phyloP scores from a whole-genome alignment of 257 asterid genomes.

The Penstemon newberryi region DNA sequence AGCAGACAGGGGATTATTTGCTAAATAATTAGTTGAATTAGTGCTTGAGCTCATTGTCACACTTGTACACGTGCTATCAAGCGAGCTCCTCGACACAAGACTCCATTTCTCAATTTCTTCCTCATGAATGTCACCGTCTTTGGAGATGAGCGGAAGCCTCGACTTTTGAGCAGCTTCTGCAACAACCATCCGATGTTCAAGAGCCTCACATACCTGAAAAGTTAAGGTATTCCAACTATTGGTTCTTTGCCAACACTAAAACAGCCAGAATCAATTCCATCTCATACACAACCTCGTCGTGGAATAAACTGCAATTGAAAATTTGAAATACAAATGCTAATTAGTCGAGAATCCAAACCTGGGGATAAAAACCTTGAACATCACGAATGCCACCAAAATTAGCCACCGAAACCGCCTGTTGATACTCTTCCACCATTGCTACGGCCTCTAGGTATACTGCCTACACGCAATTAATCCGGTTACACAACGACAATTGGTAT shows the following conservation, averaged over 20 bases:
- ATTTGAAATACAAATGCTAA: background rate
- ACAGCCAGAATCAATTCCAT: slow-evolving; percentile 12
- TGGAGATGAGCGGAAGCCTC: slow-evolving; percentile 93
- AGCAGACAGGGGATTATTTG: slow-evolving; percentile 35
- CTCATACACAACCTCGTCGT: slow-evolving; percentile 8
- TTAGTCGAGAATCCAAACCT: slow-evolving; percentile 46
- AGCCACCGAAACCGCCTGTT: slow-evolving; percentile 51
- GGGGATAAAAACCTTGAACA: slow-evolving; percentile 66
- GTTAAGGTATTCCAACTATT: slow-evolving; percentile 9
- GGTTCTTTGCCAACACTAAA: slow-evolving; percentile 12
- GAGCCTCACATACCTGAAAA: slow-evolving; percentile 69
- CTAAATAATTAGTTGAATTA: slow-evolving; percentile 63
- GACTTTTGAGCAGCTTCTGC: slow-evolving; percentile 95
- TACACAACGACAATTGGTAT: background rate
- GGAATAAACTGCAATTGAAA: background rate
- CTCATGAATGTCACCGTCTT: slow-evolving; percentile 90
- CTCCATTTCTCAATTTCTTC: slow-evolving; percentile 95
- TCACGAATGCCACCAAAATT: slow-evolving; percentile 79
- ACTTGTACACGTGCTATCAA: slow-evolving; percentile 79
- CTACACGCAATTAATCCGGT: slow-evolving; percentile 34
- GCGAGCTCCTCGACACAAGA: slow-evolving; percentile 74
- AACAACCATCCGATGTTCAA: slow-evolving; percentile 70
- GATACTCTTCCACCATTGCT: slow-evolving; percentile 95
- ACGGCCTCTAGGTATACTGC: slow-evolving; percentile 84
- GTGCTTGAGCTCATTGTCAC: slow-evolving; percentile 71